Conservation (phyloP, 2,329 filamentous ascomycete genomes). For the Fonsecaea erecta region DNA sequence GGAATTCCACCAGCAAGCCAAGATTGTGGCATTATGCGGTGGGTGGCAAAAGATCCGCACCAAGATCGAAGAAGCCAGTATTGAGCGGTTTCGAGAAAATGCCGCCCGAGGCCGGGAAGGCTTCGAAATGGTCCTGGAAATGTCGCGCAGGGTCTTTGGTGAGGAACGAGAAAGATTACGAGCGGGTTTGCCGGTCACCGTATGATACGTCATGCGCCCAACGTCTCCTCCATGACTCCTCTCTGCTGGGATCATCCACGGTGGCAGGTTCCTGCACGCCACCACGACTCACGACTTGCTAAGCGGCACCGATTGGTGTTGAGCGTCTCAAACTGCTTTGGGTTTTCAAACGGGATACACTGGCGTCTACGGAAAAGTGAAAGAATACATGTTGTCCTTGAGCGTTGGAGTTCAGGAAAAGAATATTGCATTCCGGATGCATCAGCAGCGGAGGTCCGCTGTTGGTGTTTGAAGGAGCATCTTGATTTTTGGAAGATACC, state of each 20-base stretch:
- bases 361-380: conserved; percentile 6
- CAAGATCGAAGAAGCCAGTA: conserved; percentile 88
- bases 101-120: conserved; percentile 88
- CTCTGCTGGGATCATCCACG: not conserved
- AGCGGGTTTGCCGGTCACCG: conserved; percentile 22
- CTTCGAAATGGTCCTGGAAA: conserved; percentile 91
- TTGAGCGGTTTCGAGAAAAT: conserved; percentile 89
- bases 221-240: not conserved
- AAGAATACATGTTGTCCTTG: conserved; percentile 2
- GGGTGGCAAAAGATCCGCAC: conserved; percentile 98
- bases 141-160: conserved; percentile 88
- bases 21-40: conserved; percentile 91
- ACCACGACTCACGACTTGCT: conserved; percentile 23
- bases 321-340: not conserved
- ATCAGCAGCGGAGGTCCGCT: not conserved
- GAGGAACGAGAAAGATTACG: conserved; percentile 74
- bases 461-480: not conserved
- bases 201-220: conserved; percentile 11
- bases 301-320: conserved; percentile 10
- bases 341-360: not conserved
- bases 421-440: not conserved
- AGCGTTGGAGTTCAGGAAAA: conserved; percentile 18
- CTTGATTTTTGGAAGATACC: conserved; percentile 9
- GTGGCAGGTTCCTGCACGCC: not conserved
- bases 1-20: conserved; percentile 83